A percentile compares a stretch with the other conserved stretches of the same genome.
Evolutionary conservation across 495 filamentous ascomycete genomes (phyloP).

Genomic region (Podospora pseudocomata): DNA sequence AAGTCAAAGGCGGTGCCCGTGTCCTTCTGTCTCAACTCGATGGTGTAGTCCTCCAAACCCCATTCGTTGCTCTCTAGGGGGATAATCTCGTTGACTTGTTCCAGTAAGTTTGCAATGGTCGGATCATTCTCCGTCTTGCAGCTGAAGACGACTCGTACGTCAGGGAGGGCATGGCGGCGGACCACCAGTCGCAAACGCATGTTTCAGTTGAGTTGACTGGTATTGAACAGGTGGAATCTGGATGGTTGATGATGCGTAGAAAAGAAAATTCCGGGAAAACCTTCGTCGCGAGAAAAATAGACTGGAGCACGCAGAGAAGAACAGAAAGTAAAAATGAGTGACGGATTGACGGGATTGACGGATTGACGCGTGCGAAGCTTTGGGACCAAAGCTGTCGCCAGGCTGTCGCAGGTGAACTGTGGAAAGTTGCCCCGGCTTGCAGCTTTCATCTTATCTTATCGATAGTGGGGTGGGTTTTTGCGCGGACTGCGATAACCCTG

Average conservation of each 20-base stretch:
- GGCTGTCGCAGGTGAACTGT: not conserved
- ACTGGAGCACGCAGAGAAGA: not conserved
- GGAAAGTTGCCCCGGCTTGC: not conserved
- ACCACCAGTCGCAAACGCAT: slow-evolving; percentile 74
- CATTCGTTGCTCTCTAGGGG: slow-evolving; percentile 80
- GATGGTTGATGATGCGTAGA: not conserved
- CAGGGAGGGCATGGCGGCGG: slow-evolving; percentile 74
- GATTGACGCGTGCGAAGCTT: not conserved
- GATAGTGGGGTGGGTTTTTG: not conserved
- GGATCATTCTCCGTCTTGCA: slow-evolving; percentile 52
- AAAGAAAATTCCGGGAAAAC: not conserved
- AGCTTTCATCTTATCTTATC: not conserved
- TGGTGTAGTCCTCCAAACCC: slow-evolving; percentile 91
- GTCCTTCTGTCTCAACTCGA: slow-evolving; percentile 58
- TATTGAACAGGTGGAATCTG: not conserved
- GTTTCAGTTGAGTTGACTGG: not conserved
- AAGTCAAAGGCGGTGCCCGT: slow-evolving; percentile 71
- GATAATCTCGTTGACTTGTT: slow-evolving; percentile 76
- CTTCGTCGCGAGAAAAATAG: not conserved
- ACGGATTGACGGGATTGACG: not conserved
- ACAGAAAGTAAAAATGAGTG: not conserved
- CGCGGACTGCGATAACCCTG: not conserved
- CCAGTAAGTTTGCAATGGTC: slow-evolving; percentile 77
- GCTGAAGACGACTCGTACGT: slow-evolving; percentile 71
- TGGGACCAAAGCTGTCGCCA: not conserved